Percentiles rank a stretch among this genome's conserved stretches.
phyloP scores from a whole-genome alignment of 2,329 filamentous ascomycete species.

The Hypoxylon sp. region DNA sequence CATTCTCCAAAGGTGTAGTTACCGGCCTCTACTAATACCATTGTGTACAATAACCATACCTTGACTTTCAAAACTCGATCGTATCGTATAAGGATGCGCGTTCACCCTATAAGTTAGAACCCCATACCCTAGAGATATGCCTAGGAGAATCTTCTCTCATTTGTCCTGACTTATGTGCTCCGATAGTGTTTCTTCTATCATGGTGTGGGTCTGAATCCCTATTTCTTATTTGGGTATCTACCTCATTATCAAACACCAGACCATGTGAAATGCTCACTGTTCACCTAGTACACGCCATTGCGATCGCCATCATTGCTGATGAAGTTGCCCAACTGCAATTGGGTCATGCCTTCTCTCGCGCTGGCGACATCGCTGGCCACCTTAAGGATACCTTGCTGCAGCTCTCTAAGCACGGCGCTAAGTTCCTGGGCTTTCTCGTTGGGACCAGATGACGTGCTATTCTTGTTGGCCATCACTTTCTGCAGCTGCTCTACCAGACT shows the following conservation, averaged over 20 bases:
- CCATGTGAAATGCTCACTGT: constrained; percentile 31
- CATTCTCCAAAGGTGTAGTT: not conserved
- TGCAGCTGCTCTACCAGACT: constrained; percentile 71
- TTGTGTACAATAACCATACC: not conserved
- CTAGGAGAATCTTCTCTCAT: not conserved
- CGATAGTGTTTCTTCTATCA: not conserved
- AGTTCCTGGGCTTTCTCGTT: constrained; percentile 65
- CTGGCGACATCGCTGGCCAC: constrained; percentile 72
- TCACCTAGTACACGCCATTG: constrained; percentile 50
- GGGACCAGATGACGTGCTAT: constrained; percentile 54
- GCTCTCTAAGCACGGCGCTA: constrained; percentile 71
- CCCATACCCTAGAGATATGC: not conserved
- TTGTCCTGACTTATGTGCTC: not conserved
- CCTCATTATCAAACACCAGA: constrained; percentile 37
- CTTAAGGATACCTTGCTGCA: constrained; percentile 73
- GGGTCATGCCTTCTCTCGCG: constrained; percentile 71
- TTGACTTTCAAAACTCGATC: not conserved
- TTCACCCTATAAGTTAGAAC: not conserved
- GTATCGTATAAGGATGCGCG: not conserved
- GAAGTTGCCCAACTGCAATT: constrained; percentile 66
- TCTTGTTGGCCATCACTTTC: constrained; percentile 61
- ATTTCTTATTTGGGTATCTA: constrained; percentile 48
- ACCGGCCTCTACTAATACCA: not conserved
- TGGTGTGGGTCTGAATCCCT: constrained; percentile 1
- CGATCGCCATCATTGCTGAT: constrained; percentile 52